These are phyloP conservation scores for Lipomyces yarrowii DNA, from an alignment of 1,139 yeast genomes.

Conservation along the genomic window DNA sequence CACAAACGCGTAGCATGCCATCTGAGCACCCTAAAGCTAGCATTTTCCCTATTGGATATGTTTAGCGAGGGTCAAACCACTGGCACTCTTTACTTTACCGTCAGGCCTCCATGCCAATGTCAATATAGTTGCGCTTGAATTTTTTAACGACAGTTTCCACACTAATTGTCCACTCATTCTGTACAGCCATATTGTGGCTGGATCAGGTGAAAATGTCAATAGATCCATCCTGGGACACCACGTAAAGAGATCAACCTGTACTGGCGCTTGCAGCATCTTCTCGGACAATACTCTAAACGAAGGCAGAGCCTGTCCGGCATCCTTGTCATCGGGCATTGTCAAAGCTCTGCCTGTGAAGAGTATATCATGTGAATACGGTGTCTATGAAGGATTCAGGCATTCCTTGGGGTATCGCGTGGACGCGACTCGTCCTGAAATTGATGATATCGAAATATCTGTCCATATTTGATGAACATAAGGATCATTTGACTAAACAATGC, in stretches of 20 bases:
- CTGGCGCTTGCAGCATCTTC: constrained; percentile 28
- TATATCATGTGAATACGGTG: neutral
- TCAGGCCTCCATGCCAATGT: constrained; percentile 33
- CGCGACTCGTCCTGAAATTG: neutral
- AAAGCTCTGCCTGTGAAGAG: neutral
- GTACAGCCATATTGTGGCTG: constrained; percentile 27
- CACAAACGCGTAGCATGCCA: constrained; percentile 28
- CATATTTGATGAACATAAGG: neutral
- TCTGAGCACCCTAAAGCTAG: constrained; percentile 33
- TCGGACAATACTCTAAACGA: constrained; percentile 27
- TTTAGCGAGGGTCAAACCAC: neutral
- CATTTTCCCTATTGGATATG: constrained; percentile 24
- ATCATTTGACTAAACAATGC: neutral
- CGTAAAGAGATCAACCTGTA: constrained; percentile 15
- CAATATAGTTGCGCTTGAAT: constrained; percentile 10
- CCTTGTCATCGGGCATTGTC: neutral
- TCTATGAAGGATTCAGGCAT: too few relatives aligned
- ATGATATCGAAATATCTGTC: neutral
- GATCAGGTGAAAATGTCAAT: constrained; percentile 31
- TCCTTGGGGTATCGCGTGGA: neutral
- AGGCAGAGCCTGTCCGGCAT: constrained; percentile 1
- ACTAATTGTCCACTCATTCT: constrained; percentile 34
- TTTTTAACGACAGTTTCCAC: constrained; percentile 30
- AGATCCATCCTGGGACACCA: constrained; percentile 37
- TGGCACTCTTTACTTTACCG: constrained; percentile 17